Conservation (phyloP, 2,329 filamentous ascomycete genomes). For the Coleophoma cylindrospora region DNA sequence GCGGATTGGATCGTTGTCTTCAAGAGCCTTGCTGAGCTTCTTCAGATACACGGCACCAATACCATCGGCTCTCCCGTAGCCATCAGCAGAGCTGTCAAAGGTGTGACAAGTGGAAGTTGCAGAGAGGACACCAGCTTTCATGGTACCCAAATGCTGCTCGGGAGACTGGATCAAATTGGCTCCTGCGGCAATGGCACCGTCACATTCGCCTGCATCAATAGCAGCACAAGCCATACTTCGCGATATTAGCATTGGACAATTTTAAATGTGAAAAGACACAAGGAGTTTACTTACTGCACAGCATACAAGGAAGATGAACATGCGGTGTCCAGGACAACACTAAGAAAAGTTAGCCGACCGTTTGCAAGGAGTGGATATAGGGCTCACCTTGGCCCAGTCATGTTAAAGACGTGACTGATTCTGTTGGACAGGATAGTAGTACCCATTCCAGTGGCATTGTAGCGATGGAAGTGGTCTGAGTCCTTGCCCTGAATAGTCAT, state of each 20-base stretch:
- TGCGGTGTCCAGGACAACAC: slow-evolving; percentile 33
- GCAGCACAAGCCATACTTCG: slow-evolving; percentile 38
- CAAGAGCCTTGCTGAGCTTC: slow-evolving; percentile 49
- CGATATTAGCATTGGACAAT: no score
- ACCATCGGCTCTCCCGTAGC: slow-evolving; percentile 61
- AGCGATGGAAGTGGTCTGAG: slow-evolving; percentile 19
- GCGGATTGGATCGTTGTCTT: slow-evolving; percentile 52
- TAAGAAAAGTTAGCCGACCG: no score
- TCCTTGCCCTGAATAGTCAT: slow-evolving; percentile 3
- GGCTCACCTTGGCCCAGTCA: slow-evolving; percentile 20
- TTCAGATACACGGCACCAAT: slow-evolving; percentile 54
- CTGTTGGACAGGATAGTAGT: slow-evolving; percentile 16
- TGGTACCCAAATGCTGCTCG: slow-evolving; percentile 10
- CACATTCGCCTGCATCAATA: slow-evolving; percentile 38
- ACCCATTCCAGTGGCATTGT: slow-evolving; percentile 5
- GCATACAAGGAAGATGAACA: slow-evolving; percentile 53
- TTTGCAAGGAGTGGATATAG: no score
- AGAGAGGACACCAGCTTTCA: slow-evolving; percentile 11
- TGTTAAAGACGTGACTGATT: slow-evolving; percentile 24
- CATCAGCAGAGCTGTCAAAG: slow-evolving; percentile 54
- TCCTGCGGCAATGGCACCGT: slow-evolving; percentile 13
- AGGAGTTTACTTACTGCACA: slow-evolving; percentile 30
- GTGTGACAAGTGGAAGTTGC: slow-evolving; percentile 47
- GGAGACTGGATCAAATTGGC: slow-evolving; percentile 12
- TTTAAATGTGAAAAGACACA: no score